Evolutionary conservation across 148 eudicot genomes (phyloP), one percentile per base, ranked within the genome.

Genomic region (Rhododendron molle): DNA sequence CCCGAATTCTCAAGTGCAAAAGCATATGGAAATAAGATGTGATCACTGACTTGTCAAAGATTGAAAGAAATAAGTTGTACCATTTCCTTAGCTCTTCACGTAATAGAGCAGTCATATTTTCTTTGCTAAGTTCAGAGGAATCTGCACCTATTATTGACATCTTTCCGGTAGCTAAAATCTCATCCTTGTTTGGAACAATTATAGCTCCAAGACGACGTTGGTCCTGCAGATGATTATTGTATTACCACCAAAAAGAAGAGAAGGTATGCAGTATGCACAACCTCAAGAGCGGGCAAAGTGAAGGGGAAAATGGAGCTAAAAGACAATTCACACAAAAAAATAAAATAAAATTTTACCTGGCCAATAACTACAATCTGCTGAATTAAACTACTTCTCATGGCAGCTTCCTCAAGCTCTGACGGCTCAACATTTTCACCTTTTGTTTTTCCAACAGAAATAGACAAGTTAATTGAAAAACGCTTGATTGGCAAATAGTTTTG

Each of bases 381-480:
- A 86, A 97, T 90, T 79, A 97, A 87, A 81, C 74, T 91, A 88
- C 99, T 95, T 91, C 96, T 92, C 90, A 94, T 58, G 76, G 99
- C 98, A 89, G 98, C 93, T 93, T 93, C 98, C 88, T 97, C 99
- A 67, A 97, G 93, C 91, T 93, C 95, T 14, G 96, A 86, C 14
- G 99, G 99, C 86, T 97, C 99, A 74, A 97, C 98, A 85, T 97
- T 97, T 89, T 97, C 99, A 88, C 99, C 99, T 95, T 83, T 78
- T 74, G 65, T 58, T 72, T 40, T 28, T 8, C 50, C 77, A 16
- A 86, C 87, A 72, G 87, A 21, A 80, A 47, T 26, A 80, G 32
- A 60, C 67, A 18, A 86, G 84, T 82, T 43, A 12, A 32, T 32
- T 26, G 74, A 83, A 83, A 43, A 44, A 16, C 10, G 20, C 69